Evolutionary conservation across 2,329 filamentous ascomycete genomes (phyloP), one percentile per base, ranked within the genome.

Genomic region (Cordyceps javanica): DNA sequence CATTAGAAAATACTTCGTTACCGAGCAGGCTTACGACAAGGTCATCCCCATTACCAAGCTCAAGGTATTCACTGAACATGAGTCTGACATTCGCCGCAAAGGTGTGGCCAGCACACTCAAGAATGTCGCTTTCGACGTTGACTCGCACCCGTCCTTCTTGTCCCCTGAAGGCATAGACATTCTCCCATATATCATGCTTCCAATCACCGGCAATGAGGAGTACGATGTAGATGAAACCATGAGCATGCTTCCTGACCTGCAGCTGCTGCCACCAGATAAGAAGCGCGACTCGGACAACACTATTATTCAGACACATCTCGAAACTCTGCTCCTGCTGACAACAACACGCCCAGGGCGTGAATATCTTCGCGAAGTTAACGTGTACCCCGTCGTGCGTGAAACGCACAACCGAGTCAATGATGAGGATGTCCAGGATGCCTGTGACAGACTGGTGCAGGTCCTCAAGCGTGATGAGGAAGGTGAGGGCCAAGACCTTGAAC

Each of bases 81-180:
- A 82, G 65, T 95, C 90, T 2, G 82, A 88, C 28, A 85, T 97
- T 55, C 84, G 94, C 59, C 82, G 94, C 56, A 90, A 91, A 66
- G 94, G 94, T n/a, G 92, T 97, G n/a, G 93, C 93, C 8, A 91
- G 87, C 60, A 94, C 91, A 10, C 91, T 99, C 70, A 97, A 97
- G 73, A 99, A 99, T 68, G 85, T 90, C 30, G 86, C 90, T 7
- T 97, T 99, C 68, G 89, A 95, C 66, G 74, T 93, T 6, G 73
- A 82, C 3, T 82, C 87, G 0, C 93, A 97, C 66, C 77, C 82
- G 0, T 75, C 79, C 2, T 86, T 96, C 55, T 73, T 97, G 46
- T 80, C 82, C 0, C 85, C 89, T 53, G 82, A 86, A 19, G 85
- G 86, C 39, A 85, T 92, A 51, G 88, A 96, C 65, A 81, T 97